Evolutionary conservation across 306 rosid species (phyloP), one percentile per base, ranked within the genome.

Genomic region (Prinsepia uniflora): DNA sequence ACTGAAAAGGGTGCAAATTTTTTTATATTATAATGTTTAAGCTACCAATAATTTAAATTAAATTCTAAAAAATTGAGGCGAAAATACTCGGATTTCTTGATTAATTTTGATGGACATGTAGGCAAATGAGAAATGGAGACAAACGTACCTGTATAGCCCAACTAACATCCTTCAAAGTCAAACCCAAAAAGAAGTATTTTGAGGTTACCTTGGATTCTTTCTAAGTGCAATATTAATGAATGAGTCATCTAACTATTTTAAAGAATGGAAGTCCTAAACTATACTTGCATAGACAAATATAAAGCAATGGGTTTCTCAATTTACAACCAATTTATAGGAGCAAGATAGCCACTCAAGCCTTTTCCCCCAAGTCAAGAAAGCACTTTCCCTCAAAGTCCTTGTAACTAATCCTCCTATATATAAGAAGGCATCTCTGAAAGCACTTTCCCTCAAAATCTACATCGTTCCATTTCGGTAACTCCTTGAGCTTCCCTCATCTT

Each of bases 401-500:
- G 53, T 39, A 9, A 30, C 7, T 24, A 48, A 66, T 44, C 71
- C 60, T 67, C 71, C 72, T 43, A 67, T 49, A 6, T 15, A 67
- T 49, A 24, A n/a, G n/a, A n/a, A n/a, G n/a, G n/a, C n/a, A n/a
- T n/a, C n/a, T n/a, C n/a, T n/a, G n/a, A n/a, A n/a, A n/a, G n/a
- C n/a, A n/a, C n/a, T n/a, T n/a, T n/a, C 52, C 4, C 52, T 4
- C 50, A 57, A 15, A 3, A 44, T 56, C 74, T 9, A 9, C 36
- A 22, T 15, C 3, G 2, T 17, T 69, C 64, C 36, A 30, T 30
- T 69, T 70, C 65, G 9, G 2, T 43, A 60, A 43, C 45, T 66
- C 56, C 74, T 44, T 57, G 65, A 70, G 74, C 55, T 70, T 70
- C 39, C 36, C 36, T 30, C 65, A 9, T 70, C 74, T 57, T 22